phyloP scores from a whole-genome alignment of 2,329 filamentous ascomycete species.

The Phoma sp. region DNA sequence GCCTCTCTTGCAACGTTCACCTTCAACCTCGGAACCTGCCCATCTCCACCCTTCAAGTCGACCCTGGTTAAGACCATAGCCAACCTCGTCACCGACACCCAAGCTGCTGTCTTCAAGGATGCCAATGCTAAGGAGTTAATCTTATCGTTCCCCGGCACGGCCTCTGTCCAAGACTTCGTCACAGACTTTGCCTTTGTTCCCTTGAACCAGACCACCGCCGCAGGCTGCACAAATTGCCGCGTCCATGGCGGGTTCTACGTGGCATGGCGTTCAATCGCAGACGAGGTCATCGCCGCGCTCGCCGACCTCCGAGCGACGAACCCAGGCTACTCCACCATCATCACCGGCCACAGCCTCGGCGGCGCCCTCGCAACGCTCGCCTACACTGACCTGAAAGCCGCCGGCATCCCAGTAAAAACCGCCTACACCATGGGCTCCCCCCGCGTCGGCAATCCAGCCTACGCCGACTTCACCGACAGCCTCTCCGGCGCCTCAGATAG shows the following conservation, averaged over 20 bases:
- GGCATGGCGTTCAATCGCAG: conserved; percentile 61
- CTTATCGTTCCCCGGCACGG: conserved; percentile 21
- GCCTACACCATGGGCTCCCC: conserved; percentile 59
- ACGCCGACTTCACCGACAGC: conserved; percentile 54
- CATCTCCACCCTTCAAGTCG: conserved; percentile 20
- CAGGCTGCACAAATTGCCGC: conserved; percentile 52
- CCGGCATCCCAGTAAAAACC: conserved; percentile 2
- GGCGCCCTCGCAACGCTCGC: conserved; percentile 68
- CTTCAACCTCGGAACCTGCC: conserved; percentile 19
- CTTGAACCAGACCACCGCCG: conserved; percentile 11
- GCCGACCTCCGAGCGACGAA: conserved; percentile 51
- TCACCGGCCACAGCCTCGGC: conserved; percentile 72
- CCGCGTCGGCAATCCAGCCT: conserved; percentile 64
- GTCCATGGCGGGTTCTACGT: conserved; percentile 64
- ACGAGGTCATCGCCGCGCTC: conserved; percentile 52
- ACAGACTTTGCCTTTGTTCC: conserved; percentile 21
- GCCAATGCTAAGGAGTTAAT: conserved; percentile 18
- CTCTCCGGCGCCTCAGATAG: conserved; percentile 55
- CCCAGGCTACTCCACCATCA: conserved; percentile 60
- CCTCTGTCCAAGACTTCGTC: conserved; percentile 19
- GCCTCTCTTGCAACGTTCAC: conserved; percentile 23
- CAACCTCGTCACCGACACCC: conserved; percentile 17
- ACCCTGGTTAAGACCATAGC: conserved; percentile 14
- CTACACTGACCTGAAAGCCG: conserved; percentile 21
- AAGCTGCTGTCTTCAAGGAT: conserved; percentile 23